Base-by-base conservation (phyloP, 2,329 filamentous ascomycete species). In the Huntiella decipiens region DNA sequence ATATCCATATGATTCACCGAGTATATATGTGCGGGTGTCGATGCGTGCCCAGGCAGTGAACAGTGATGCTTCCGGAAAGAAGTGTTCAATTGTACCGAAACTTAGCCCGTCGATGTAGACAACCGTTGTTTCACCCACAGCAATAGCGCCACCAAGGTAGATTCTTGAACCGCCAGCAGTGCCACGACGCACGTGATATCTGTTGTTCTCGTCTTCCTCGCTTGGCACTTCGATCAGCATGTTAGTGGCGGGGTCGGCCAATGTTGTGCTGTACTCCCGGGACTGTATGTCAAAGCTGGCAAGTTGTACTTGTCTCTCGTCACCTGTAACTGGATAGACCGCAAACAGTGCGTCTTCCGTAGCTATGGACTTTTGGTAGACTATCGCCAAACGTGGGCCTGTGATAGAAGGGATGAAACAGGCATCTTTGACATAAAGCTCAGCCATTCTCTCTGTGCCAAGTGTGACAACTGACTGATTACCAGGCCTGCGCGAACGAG, bases 21-120 rank as follows among this genome's bases (percentile, higher is more conserved):
- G 64, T n/a, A 95, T 67, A 64, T 86, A 96, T 55, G 80, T 73
- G 35, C 80, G 78, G 17, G 77, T 74, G 55, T 96, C 83, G 44
- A 91, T 77, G 54, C 79, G 75, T 51, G 82, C 82, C 87, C 88
- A 98, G 2, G 85, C 77, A n/a, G 91, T 80, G 54, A 92, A 96
- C 33, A 94, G 79, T 2, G 81, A 85, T 1, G 86, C 74, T 47
- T 88, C 77, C 1, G 74, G 67, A 2, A 95, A 62, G 0, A 69
- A 64, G 6, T 77, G 70, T 13, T 77, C 73, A 10, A 85, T 70
- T 10, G 70, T 70, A 32, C 76, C 71, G 51, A 79, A 78, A 15
- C 70, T 82, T 32, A 81, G 70, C 50, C 85, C 82, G 55, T 94
- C 82, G 49, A 91, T 78, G 58, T 96, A 96, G 6, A 79, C 74